Percentiles rank a stretch among this genome's conserved stretches.
Conservation (phyloP, 179 eudicot genomes). For the Spergularia azorica region DNA sequence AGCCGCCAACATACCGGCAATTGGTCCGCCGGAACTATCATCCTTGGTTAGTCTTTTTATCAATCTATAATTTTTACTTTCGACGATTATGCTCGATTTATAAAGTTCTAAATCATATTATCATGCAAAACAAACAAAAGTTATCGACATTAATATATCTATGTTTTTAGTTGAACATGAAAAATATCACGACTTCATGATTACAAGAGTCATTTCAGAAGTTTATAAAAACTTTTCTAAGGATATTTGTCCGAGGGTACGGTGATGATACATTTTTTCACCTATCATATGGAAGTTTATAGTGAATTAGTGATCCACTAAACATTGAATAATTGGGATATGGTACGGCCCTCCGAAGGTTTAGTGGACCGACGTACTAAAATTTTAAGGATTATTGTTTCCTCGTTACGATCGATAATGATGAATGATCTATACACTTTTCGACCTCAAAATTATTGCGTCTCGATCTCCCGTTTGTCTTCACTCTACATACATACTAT, state of each 20-base stretch:
- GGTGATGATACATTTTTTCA: not conserved
- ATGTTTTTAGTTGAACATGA: too few relatives aligned
- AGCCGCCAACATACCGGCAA: constrained; percentile 44
- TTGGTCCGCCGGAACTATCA: constrained; percentile 49
- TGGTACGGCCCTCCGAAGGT: constrained; percentile 18
- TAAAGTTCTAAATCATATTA: too few relatives aligned
- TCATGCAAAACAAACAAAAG: not conserved
- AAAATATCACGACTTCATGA: too few relatives aligned
- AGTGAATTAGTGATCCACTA: not conserved
- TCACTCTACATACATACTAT: not conserved
- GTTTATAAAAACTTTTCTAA: constrained; percentile 1
- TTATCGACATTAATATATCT: too few relatives aligned
- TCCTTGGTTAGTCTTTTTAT: constrained; percentile 39
- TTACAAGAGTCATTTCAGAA: too few relatives aligned
- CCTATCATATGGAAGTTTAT: too few relatives aligned
- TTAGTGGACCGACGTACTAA: constrained; percentile 25
- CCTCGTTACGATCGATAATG: constrained; percentile 3
- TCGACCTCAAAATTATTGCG: not conserved
- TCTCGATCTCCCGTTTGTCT: not conserved
- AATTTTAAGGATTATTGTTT: not conserved
- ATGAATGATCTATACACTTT: constrained; percentile 13
- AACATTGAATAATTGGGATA: not conserved
- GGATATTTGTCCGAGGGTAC: constrained; percentile 13
- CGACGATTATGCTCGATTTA: too few relatives aligned
- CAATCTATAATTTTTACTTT: too few relatives aligned